phyloP scores from a whole-genome alignment of 176 grass and related monocot genomes.

The barley (Hordeum vulgare) region MorexV3_pseudomolecules_assembly NC_058524.1:43830884-43831383 shows the following conservation, averaged over 20 bases:
- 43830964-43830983: too few species aligned
- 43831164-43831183: background rate
- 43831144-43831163: background rate
- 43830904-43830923: too few species aligned
- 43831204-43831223: conserved; percentile 35
- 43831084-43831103: too few species aligned
- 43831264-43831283: conserved; percentile 47
- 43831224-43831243: conserved; percentile 71
- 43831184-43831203: background rate
- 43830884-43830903: too few species aligned
- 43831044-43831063: too few species aligned
- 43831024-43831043: too few species aligned
- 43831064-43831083: too few species aligned
- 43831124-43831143: background rate
- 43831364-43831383: conserved; percentile 18
- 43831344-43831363: conserved; percentile 2
- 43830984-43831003: too few species aligned
- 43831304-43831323: conserved; percentile 61
- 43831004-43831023: too few species aligned
- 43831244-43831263: conserved; percentile 46
- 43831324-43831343: conserved; percentile 31
- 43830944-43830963: too few species aligned
- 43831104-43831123: background rate
- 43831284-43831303: conserved; percentile 76
- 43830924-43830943: too few species aligned